Evolutionary conservation across 495 filamentous ascomycete species (phyloP), one percentile per base, ranked within the genome.

Genomic region (Penicillium soppii): DNA sequence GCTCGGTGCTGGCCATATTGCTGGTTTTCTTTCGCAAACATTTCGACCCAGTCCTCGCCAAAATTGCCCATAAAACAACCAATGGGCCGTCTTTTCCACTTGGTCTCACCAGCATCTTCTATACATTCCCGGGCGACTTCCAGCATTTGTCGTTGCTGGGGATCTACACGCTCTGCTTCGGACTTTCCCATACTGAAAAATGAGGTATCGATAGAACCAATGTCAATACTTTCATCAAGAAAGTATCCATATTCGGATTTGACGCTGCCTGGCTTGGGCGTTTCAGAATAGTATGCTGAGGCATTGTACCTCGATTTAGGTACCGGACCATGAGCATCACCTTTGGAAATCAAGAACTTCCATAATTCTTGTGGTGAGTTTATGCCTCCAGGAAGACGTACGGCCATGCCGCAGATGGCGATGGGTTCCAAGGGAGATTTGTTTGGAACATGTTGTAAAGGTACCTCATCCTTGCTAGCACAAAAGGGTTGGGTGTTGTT

Each of bases 131-230:
- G 51, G 0, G 71, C 61, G 0, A 77, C 73, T 54, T 87, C 82
- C 0, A 86, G 66, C 0, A 85, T 56, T 15, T 76, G 62, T 0
- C 83, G 63, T 43, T 85, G 82, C 9, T 81, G 74, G 0, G 84
- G 84, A 46, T 86, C 82, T 63, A 82, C 72, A 0, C 57, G 56
- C 54, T 77, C 73, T 3, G 73, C 74, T 39, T 84, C 80, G 35
- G 48, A 21, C 13, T 59, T 52, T 0, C 67, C 59, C 50, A 79
- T 71, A 1, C 62, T 60, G 54, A 82, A 76, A 39, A 64, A 50
- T 4, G 57, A 54, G 1, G 45, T 61, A 23, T 66, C 63, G 0
- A 55, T 19, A 1, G 37, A 45, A 2, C 26, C 30, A 13, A 61
- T 37, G 15, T 63, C 55, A 23, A 47, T 27, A 12, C 39, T 53